Evolutionary conservation across 2,329 filamentous ascomycete genomes (phyloP).

Genomic region (Blumeriella jaapii): DNA sequence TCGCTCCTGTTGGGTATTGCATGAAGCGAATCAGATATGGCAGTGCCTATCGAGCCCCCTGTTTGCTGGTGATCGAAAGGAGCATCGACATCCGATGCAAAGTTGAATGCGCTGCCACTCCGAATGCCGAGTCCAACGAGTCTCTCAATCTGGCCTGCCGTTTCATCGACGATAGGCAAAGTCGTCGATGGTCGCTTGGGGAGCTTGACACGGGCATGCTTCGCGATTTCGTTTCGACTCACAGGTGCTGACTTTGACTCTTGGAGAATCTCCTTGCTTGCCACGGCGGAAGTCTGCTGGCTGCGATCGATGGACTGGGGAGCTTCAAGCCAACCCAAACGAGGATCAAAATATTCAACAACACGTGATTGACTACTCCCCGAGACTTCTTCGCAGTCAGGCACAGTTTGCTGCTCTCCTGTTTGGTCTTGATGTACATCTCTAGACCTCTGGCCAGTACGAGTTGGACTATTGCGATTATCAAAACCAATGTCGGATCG

Average conservation of each 20-base stretch:
- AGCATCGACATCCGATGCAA: not conserved
- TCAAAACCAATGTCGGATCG: too few species aligned
- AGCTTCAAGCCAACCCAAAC: slow-evolving; percentile 11
- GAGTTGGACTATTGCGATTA: too few species aligned
- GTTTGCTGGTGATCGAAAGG: not conserved
- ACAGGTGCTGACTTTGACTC: slow-evolving; percentile 6
- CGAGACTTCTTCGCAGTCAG: too few species aligned
- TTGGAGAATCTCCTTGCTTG: not conserved
- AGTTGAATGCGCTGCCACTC: not conserved
- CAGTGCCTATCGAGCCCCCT: not conserved
- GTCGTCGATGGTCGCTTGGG: slow-evolving; percentile 15
- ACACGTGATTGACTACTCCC: not conserved
- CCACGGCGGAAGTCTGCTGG: slow-evolving; percentile 1
- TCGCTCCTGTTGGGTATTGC: too few species aligned
- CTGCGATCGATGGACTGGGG: not conserved
- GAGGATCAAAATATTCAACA: slow-evolving; percentile 12
- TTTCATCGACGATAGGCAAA: slow-evolving; percentile 8
- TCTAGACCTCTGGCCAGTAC: too few species aligned
- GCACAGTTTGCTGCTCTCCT: not conserved
- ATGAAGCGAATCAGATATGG: not conserved
- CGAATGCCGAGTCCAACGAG: not conserved
- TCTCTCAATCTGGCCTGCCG: not conserved
- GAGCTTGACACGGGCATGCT: slow-evolving; percentile 17
- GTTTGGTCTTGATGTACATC: too few species aligned
- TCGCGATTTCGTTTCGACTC: slow-evolving; percentile 16